phyloP scores from a whole-genome alignment of 2,329 filamentous ascomycete species.

The Coniochaeta hoffmannii region DNA sequence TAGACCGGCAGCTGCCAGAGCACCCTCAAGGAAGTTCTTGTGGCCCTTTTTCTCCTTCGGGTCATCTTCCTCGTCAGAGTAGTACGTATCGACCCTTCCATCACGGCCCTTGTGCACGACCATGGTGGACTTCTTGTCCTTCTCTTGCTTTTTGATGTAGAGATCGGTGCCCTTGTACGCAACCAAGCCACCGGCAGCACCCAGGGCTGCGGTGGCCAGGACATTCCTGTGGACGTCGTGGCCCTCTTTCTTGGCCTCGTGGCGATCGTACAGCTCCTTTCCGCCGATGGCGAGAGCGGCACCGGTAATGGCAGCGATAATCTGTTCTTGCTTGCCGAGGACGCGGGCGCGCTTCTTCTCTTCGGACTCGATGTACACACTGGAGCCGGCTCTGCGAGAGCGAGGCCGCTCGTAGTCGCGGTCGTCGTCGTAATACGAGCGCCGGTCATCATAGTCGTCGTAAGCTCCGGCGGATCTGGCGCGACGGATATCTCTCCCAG shows the following conservation, averaged over 20 bases:
- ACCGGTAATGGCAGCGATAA: slow-evolving; percentile 57
- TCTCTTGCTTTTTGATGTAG: slow-evolving; percentile 52
- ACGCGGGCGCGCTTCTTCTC: slow-evolving; percentile 41
- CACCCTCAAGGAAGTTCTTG: slow-evolving; percentile 58
- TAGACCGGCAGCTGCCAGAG: slow-evolving; percentile 53
- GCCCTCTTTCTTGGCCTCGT: slow-evolving; percentile 45
- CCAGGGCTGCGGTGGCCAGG: slow-evolving; percentile 52
- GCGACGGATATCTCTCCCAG: slow-evolving; percentile 42
- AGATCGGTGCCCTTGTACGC: slow-evolving; percentile 57
- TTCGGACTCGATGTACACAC: slow-evolving; percentile 52
- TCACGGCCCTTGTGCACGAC: slow-evolving; percentile 47
- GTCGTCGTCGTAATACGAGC: slow-evolving; percentile 33
- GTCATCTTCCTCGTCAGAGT: slow-evolving; percentile 48
- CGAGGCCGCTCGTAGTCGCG: slow-evolving; percentile 40
- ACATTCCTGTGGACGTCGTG: slow-evolving; percentile 46
- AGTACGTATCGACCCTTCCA: slow-evolving; percentile 45
- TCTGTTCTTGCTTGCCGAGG: slow-evolving; percentile 57
- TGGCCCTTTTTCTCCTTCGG: slow-evolving; percentile 50
- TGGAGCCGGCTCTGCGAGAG: slow-evolving; percentile 37
- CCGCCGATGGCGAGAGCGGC: slow-evolving; percentile 57
- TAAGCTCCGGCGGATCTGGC: slow-evolving; percentile 59
- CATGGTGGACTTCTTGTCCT: slow-evolving; percentile 46
- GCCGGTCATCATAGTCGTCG: slow-evolving; percentile 46
- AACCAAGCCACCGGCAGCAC: slow-evolving; percentile 56
- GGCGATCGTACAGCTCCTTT: slow-evolving; percentile 60